Evolutionary conservation across 768 basidiomycete species (phyloP).

Genomic region (Dentipellis fragilis): DNA sequence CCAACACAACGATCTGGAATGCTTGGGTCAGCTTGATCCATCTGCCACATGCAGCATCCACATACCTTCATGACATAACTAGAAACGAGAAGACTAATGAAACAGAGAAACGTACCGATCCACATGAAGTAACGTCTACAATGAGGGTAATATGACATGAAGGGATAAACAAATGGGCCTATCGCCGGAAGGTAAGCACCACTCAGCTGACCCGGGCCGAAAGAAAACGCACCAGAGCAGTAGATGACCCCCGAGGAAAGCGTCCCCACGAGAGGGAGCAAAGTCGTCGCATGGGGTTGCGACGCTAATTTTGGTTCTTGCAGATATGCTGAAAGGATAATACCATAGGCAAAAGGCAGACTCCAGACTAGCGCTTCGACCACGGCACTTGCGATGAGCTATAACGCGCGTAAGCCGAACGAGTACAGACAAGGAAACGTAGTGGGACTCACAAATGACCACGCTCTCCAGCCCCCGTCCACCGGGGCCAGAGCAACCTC

Average conservation of each 20-base stretch:
- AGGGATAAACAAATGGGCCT: slow-evolving; percentile 13
- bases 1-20: slow-evolving; percentile 6
- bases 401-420: not conserved
- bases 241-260: slow-evolving; percentile 22
- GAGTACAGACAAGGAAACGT: not conserved
- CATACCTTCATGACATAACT: slow-evolving; percentile 11
- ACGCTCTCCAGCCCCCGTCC: not conserved
- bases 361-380: slow-evolving; percentile 18
- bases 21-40: not conserved
- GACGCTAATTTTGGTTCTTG: slow-evolving; percentile 14
- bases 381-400: not conserved
- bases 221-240: slow-evolving; percentile 16
- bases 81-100: slow-evolving; percentile 17
- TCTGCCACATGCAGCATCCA: not conserved
- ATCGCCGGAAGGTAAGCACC: not conserved
- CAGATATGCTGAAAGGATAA: slow-evolving; percentile 21
- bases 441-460: not conserved
- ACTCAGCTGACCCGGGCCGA: no score
- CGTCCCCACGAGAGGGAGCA: slow-evolving; percentile 22
- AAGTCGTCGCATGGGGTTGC: slow-evolving; percentile 15
- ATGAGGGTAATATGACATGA: slow-evolving; percentile 18
- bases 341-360: slow-evolving; percentile 20
- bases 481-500: not conserved
- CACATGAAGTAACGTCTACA: slow-evolving; percentile 14
- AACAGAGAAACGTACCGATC: slow-evolving; percentile 17